Base-by-base conservation (phyloP, 2,329 filamentous ascomycete species). In the Plenodomus tracheiphilus region DNA sequence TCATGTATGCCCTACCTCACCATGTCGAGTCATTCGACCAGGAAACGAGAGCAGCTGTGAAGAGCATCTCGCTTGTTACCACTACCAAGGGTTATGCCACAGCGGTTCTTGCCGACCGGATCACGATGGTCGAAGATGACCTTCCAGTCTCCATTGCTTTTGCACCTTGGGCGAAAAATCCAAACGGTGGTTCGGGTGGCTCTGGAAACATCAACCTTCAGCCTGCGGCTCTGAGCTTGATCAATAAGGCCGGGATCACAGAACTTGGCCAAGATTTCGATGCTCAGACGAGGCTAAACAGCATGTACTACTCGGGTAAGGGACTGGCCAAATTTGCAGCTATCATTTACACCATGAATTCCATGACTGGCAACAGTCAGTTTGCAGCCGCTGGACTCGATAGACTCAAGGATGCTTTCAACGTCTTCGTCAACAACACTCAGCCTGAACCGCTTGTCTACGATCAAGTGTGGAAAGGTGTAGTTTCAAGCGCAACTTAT, bases 1-100 rank as follows among this genome's bases (percentile, higher is more conserved):
- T 94, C 56, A 95, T 96, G 88, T 97, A 88, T 68, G 91, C 91
- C 16, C 76, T 99, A 43, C 91, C 93, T 34, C 94, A 99, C 71
- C 94, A 97, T 56, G 70, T 89, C 1, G 78, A 85, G 36, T 90
- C 89, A 0, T 94, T 97, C 57, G 84, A 90, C 58, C 57, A 70
- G 2, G 70, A 71, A 3, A 85, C 83, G 2, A 74, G 78, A 28
- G 77, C 77, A 13, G 64, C 77, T 38, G 39, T 70, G 22, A 81
- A 75, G 7, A 66, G 77, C 13, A 71, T 95, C 7, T 77, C 82
- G 52, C 76, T 97, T 43, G 82, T 87, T 51, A 94, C 91, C 1
- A 89, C 91, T 0, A 96, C 91, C 25, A 97, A 97, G 72, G 94
- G 94, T 5, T 75, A 83, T n/a, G 88, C 88, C 2, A 87, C 81